phyloP scores from a whole-genome alignment of 164 flowering plant species.

The Malania oleifera region DNA sequence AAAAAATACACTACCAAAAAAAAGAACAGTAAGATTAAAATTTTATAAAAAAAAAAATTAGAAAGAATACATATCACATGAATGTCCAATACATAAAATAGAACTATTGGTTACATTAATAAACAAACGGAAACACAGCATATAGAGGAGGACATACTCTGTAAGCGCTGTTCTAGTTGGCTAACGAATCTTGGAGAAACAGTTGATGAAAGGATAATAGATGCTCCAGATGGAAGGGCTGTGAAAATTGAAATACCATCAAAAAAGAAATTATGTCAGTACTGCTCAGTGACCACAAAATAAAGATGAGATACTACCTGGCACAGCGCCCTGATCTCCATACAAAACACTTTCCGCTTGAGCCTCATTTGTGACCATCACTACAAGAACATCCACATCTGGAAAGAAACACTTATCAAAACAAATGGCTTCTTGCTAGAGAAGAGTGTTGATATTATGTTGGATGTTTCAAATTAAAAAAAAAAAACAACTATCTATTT shows the following conservation, averaged over 20 bases:
- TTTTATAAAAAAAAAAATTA: too few relatives aligned
- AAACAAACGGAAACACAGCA: background rate
- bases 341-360: conserved; percentile 87
- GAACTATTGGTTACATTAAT: background rate
- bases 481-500: too few relatives aligned
- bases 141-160: conserved; percentile 47
- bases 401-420: conserved; percentile 17
- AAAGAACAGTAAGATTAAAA: conserved; percentile 1
- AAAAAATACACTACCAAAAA: too few relatives aligned
- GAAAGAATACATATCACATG: background rate
- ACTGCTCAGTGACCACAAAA: conserved; percentile 1
- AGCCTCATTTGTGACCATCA: conserved; percentile 95
- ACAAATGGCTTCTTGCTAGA: background rate
- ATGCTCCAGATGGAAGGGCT: conserved; percentile 89
- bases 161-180: conserved; percentile 60
- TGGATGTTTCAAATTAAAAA: too few relatives aligned
- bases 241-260: conserved; percentile 12
- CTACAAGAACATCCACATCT: conserved; percentile 82
- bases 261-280: conserved; percentile 7
- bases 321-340: conserved; percentile 74
- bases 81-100: background rate
- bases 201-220: conserved; percentile 84
- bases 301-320: conserved; percentile 41
- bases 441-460: too few relatives aligned
- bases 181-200: conserved; percentile 83